Base-by-base conservation (phyloP, 257 asterid species). In the Solanum okadae region DNA sequence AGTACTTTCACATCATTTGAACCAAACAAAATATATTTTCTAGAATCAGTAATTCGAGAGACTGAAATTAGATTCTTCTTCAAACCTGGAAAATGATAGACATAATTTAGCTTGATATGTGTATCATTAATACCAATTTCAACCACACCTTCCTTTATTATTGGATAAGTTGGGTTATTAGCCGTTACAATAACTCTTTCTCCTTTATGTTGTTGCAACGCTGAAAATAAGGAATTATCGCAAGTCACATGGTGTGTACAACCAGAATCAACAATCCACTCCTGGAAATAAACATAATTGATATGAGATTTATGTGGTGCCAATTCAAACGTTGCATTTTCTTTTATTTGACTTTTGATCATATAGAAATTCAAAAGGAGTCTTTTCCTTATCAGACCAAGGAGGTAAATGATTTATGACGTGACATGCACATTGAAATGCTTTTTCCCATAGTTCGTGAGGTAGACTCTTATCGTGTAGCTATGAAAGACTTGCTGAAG, bases 11-110 rank as follows among this genome's bases (percentile, higher is more conserved):
- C 49, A 79, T 85, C 91, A 27, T 85, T 15, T 6, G 87, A 84
- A 61, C 88, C 22, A 35, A 90, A 86, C 23, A 88, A 46, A 65
- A 86, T 81, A 84, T 84, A 88, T 56, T 87, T 90, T 65, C 67
- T 52, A 68, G 82, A 90, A 38, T 86, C 5, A 2, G 84, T 88
- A 27, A 90, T 86, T n/a, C 86, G 90, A 18, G 90, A 78, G 1
- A 88, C 23, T 4, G 79, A 90, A 90, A 85, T 42, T 76, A 42
- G 15, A 42, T 86, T 65, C 37, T 89, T 42, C 33, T 68, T 82
- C 81, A 87, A 86, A 42, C 88, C 46, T 78, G 20, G 86, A 78
- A 85, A 52, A 85, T 85, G 89, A 52, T 20, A 90, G 42, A 88
- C 87, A 5, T 85, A 82, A 18, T 87, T 67, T 49, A 88, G 6